These are phyloP conservation scores for Metarhizium robertsii DNA, from an alignment of 2,329 filamentous ascomycete genomes.

Conservation along the genomic window DNA sequence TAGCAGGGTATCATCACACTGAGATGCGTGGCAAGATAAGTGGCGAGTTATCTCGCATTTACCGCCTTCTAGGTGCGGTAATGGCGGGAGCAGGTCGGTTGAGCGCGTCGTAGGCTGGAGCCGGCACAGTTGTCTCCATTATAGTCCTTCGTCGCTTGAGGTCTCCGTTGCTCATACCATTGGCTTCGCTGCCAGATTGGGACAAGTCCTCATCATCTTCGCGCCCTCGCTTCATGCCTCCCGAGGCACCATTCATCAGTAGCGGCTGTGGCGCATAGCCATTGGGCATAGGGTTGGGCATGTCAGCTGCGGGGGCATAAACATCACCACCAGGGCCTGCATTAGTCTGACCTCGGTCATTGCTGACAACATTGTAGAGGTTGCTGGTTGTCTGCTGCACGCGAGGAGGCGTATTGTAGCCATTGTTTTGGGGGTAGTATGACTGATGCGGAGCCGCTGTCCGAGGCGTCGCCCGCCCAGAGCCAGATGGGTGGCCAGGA, in stretches of 20 bases:
- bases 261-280: constrained; percentile 56
- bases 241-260: constrained; percentile 53
- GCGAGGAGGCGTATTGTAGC: constrained; percentile 74
- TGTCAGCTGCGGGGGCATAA: constrained; percentile 58
- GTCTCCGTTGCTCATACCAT: constrained; percentile 39
- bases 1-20: not conserved
- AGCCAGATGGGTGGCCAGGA: constrained; percentile 67
- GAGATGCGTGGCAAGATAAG: not conserved
- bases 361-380: constrained; percentile 83
- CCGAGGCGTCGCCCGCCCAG: constrained; percentile 77
- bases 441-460: constrained; percentile 62
- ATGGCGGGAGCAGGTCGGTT: constrained; percentile 37
- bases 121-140: constrained; percentile 47
- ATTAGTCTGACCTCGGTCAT: constrained; percentile 53
- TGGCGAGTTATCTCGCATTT: constrained; percentile 7
- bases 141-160: constrained; percentile 75
- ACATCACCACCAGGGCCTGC: constrained; percentile 58
- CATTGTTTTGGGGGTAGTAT: constrained; percentile 60
- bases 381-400: constrained; percentile 62
- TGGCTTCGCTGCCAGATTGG: constrained; percentile 49
- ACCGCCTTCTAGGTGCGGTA: constrained; percentile 30
- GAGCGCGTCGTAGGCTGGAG: constrained; percentile 40
- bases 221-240: constrained; percentile 36
- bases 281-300: constrained; percentile 45
- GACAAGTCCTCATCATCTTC: constrained; percentile 51